These are phyloP conservation scores for Juglanconis sp. DNA, from an alignment of 2,329 filamentous ascomycete species.

Conservation along the genomic window DNA sequence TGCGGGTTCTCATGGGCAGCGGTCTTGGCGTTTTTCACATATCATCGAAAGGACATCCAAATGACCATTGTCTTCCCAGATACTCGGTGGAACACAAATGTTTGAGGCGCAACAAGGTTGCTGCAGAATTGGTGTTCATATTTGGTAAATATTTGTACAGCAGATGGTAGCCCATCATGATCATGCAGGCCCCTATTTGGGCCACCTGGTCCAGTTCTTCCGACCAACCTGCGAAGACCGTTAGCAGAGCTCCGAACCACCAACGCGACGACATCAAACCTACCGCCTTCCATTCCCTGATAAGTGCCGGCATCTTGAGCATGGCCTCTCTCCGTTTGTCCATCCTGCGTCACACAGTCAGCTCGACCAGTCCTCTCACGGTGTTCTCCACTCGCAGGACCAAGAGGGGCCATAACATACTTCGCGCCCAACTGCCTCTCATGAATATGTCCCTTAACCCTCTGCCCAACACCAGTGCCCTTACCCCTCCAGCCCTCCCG, in stretches of 20 bases:
- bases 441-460: conserved; percentile 92
- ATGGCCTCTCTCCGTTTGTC: conserved; percentile 89
- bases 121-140: background rate
- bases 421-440: conserved; percentile 80
- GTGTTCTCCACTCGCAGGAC: background rate
- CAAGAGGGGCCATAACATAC: conserved; percentile 41
- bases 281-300: conserved; percentile 91
- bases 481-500: conserved; percentile 81
- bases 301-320: conserved; percentile 89
- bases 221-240: conserved; percentile 45
- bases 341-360: conserved; percentile 54
- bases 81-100: background rate
- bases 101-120: background rate
- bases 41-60: background rate
- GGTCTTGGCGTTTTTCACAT: background rate
- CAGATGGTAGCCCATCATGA: background rate
- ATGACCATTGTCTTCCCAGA: background rate
- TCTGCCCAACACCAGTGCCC: conserved; percentile 88
- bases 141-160: conserved; percentile 9
- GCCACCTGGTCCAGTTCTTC: conserved; percentile 55
- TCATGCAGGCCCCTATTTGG: conserved; percentile 41
- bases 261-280: conserved; percentile 28
- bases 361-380: conserved; percentile 14
- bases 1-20: background rate
- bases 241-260: conserved; percentile 30